These are phyloP conservation scores for Leucogyrophana mollusca DNA, from an alignment of 768 basidiomycete species.

Conservation along the genomic window DNA sequence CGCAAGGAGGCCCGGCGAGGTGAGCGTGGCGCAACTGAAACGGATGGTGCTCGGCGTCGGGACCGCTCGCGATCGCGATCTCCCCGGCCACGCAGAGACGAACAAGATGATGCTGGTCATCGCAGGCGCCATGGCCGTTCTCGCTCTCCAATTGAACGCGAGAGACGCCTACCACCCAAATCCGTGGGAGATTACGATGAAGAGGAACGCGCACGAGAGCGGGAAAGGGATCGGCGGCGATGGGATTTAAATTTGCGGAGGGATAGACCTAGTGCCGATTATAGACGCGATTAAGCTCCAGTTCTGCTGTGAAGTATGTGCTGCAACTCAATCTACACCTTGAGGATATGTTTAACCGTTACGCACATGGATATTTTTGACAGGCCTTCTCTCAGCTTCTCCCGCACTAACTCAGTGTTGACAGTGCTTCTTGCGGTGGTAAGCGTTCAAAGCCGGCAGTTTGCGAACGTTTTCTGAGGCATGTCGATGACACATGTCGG, in stretches of 20 bases:
- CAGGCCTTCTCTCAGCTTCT: background rate
- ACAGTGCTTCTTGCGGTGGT: too few relatives aligned
- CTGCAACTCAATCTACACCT: slow-evolving; percentile 4
- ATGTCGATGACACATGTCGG: too few relatives aligned
- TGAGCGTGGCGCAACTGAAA: slow-evolving; percentile 31
- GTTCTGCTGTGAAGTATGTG: slow-evolving; percentile 5
- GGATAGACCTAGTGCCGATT: slow-evolving; percentile 25
- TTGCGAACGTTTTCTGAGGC: too few relatives aligned
- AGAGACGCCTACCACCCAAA: slow-evolving; percentile 13
- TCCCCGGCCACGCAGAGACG: slow-evolving; percentile 16
- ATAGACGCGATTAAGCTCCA: slow-evolving; percentile 17
- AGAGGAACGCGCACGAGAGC: slow-evolving; percentile 23
- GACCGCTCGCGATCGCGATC: slow-evolving; percentile 37
- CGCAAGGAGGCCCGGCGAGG: slow-evolving; percentile 50
- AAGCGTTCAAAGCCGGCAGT: too few relatives aligned
- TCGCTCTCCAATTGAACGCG: slow-evolving; percentile 12
- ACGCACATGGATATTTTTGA: slow-evolving; percentile 3
- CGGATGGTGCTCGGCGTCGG: slow-evolving; percentile 19
- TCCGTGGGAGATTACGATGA: slow-evolving; percentile 24
- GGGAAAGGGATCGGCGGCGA: slow-evolving; percentile 47
- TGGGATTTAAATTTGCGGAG: slow-evolving; percentile 51
- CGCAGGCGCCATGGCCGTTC: slow-evolving; percentile 31
- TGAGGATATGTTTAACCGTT: slow-evolving; percentile 5
- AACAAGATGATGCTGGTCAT: slow-evolving; percentile 15
- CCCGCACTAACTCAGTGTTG: slow-evolving; percentile 3